Evolutionary conservation across 805 yeast genomes (phyloP), one percentile per base, ranked within the genome.

Genomic region (Ogataea nakhonphanomensis): DNA sequence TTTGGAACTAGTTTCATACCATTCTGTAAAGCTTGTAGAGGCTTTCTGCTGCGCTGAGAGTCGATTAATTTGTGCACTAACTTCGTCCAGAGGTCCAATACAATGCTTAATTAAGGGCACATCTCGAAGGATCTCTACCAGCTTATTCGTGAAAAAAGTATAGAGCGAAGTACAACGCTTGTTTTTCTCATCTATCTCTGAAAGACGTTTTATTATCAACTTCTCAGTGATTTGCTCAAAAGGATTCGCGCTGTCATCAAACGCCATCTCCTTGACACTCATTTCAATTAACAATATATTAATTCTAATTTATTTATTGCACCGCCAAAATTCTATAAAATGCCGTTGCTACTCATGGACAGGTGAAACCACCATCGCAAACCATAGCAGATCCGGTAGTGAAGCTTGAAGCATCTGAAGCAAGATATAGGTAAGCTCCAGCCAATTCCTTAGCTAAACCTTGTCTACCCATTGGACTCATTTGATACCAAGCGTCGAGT

Each of bases 1-100:
- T 43, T 75, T 59, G 17, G 70, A 55, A 7, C 91, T 79, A 0
- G 79, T 70, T 1, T 71, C 74, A 23, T 74, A 67, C 98, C 98
- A 91, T 34, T 77, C 77, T 7, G 65, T 25, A 35, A 61, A 64
- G 2, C 77, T 70, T 3, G 67, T 65, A 0, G 81, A 76, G 14
- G 69, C 67, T 33, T 62, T 65, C 57, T 72, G 78, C 43, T 70
- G 74, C 4, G 66, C 64, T 6, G 63, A 41, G 12, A 74, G 50
- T 29, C 58, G 62, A 34, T 65, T 62, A 24, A 71, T 63, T 33
- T 57, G 58, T 24, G 67, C 64, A 12, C 58, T 54, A 11, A 56
- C 62, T 31, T 66, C 68, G 36, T 64, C 66, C 5, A 71, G 71
- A 11, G 58, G 72, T 44, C 59, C 65, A 50, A 38, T 59, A 60